These are phyloP conservation scores for Phylloporus rhodoxanthus DNA, from an alignment of 768 basidiomycete species.

Conservation along the genomic window DNA sequence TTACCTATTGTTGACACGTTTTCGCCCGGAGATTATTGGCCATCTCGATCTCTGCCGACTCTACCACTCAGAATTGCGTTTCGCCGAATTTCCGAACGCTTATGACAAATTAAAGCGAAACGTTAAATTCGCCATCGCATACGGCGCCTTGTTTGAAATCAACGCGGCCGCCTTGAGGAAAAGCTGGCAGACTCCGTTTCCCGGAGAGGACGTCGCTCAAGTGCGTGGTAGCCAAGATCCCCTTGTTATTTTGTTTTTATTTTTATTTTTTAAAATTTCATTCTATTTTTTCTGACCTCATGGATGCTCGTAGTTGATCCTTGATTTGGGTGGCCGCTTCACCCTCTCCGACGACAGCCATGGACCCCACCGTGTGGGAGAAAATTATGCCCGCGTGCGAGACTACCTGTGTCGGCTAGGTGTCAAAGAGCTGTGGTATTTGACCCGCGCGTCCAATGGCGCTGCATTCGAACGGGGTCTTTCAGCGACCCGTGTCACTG, in stretches of 20 bases:
- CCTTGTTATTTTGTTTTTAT: conserved; percentile 2
- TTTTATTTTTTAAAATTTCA: background rate
- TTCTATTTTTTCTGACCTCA: conserved; percentile 1
- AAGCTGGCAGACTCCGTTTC: conserved; percentile 82
- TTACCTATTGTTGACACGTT: conserved; percentile 57
- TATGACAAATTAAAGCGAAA: conserved; percentile 71
- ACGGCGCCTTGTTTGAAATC: conserved; percentile 90
- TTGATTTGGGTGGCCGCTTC: conserved; percentile 63
- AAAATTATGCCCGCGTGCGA: conserved; percentile 68
- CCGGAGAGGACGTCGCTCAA: conserved; percentile 68
- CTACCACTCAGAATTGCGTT: conserved; percentile 58
- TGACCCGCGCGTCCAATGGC: conserved; percentile 35
- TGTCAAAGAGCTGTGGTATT: conserved; percentile 61
- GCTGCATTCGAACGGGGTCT: conserved; percentile 30
- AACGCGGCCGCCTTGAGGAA: conserved; percentile 93
- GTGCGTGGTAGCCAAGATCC: conserved; percentile 39
- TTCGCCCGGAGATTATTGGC: conserved; percentile 84
- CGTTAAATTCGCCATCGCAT: conserved; percentile 59
- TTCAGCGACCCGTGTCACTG: conserved; percentile 40
- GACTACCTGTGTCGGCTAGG: conserved; percentile 60
- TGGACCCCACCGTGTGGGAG: conserved; percentile 78
- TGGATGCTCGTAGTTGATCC: conserved; percentile 52
- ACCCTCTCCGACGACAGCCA: conserved; percentile 96
- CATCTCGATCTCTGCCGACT: conserved; percentile 92
- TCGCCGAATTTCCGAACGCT: conserved; percentile 53